Evolutionary conservation across 2,329 filamentous ascomycete genomes (phyloP).

Genomic region (Sarocladium brachiariae): DNA sequence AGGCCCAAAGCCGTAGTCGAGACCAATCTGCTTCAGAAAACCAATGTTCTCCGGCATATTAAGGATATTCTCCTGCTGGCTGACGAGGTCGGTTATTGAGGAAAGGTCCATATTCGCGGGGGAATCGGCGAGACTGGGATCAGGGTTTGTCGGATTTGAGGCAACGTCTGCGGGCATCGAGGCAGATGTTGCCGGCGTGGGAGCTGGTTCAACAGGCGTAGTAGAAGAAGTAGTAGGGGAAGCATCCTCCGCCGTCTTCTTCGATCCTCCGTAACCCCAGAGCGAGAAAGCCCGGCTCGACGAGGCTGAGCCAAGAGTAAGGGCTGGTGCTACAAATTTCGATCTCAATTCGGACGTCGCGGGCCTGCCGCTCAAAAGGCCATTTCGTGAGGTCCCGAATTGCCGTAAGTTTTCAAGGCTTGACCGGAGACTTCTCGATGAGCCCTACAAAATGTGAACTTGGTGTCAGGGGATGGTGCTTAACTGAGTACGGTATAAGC

Average conservation of each 20-base stretch:
- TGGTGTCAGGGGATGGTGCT: not conserved
- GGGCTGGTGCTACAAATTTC: conserved; percentile 10
- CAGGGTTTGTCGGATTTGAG: conserved; percentile 14
- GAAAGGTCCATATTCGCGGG: conserved; percentile 27
- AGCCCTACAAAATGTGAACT: conserved; percentile 6
- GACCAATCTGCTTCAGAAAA: conserved; percentile 72
- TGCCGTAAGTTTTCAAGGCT: conserved; percentile 27
- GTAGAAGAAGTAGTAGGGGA: conserved; percentile 12
- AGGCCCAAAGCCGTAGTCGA: conserved; percentile 82
- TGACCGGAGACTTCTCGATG: conserved; percentile 21
- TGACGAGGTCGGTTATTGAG: conserved; percentile 26
- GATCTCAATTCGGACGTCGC: conserved; percentile 2
- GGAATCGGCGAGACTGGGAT: not conserved
- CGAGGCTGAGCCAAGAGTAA: conserved; percentile 24
- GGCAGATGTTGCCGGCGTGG: conserved; percentile 13
- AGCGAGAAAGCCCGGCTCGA: conserved; percentile 25
- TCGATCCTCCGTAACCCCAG: conserved; percentile 25
- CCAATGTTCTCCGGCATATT: conserved; percentile 69
- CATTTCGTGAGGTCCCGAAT: conserved; percentile 27
- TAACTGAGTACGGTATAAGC: not conserved
- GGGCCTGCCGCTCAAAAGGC: conserved; percentile 15
- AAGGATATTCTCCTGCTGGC: conserved; percentile 34
- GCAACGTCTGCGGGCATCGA: conserved; percentile 15
- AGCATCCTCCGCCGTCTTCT: conserved; percentile 13
- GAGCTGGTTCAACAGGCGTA: conserved; percentile 10